Evolutionary conservation across 176 grass and related monocot species (phyloP).

Genomic region (Carex littledalei): DNA sequence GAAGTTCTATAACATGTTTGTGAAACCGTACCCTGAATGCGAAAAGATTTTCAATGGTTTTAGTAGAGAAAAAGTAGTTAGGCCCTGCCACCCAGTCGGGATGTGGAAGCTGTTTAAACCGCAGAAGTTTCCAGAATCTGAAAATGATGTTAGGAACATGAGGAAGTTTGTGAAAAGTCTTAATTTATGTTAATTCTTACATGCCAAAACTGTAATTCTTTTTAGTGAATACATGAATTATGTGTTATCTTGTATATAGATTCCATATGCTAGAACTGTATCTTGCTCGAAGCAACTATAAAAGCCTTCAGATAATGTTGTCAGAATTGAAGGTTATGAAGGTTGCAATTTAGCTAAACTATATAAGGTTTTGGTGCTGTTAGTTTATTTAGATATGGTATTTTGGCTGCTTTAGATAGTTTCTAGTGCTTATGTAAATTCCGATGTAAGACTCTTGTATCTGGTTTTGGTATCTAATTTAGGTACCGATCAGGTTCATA

Average conservation of each 20-base stretch:
- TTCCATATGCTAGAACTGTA: background rate
- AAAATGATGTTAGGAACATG: slow-evolving; percentile 64
- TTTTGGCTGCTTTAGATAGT: too few relatives aligned
- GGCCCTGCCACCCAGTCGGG: slow-evolving; percentile 27
- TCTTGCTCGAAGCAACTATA: background rate
- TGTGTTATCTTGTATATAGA: background rate
- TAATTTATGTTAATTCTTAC: slow-evolving; percentile 14
- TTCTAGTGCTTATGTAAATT: too few relatives aligned
- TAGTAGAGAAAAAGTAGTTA: slow-evolving; percentile 23
- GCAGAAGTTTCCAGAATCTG: slow-evolving; percentile 18
- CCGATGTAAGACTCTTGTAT: too few relatives aligned
- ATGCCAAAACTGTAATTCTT: background rate
- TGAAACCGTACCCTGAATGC: slow-evolving; percentile 82
- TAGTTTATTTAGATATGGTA: too few relatives aligned
- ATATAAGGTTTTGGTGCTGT: too few relatives aligned
- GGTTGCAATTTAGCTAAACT: background rate
- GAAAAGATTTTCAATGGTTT: slow-evolving; percentile 55
- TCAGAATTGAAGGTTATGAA: background rate
- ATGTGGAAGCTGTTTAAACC: slow-evolving; percentile 89
- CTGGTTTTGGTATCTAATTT: too few relatives aligned
- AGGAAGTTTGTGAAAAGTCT: slow-evolving; percentile 47
- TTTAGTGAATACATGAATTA: background rate
- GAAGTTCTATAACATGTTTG: slow-evolving; percentile 77
- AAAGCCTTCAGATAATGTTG: background rate
- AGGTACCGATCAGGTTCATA: too few relatives aligned